Evolutionary conservation across 371 early-diverging fungal species (phyloP).

Genomic region (Rhizomucor miehei): DNA sequence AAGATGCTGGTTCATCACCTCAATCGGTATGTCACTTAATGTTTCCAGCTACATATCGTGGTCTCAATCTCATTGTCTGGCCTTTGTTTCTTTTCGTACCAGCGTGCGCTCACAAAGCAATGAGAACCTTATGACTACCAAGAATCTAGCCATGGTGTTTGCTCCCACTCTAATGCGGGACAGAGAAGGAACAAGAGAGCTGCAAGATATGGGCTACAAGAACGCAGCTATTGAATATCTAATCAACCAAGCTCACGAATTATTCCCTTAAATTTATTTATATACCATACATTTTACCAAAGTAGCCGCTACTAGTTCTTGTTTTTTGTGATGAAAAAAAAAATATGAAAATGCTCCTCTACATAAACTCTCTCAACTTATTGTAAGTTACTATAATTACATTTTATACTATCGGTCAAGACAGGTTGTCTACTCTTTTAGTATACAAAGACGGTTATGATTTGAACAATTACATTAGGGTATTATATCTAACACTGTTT

Average conservation of each 20-base stretch:
- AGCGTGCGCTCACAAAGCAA: conserved; percentile 54
- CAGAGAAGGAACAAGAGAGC: conserved; percentile 62
- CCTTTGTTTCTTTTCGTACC: conserved; percentile 2
- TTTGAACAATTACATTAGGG: no score
- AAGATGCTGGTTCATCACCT: conserved; percentile 32
- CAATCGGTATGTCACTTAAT: conserved; percentile 22
- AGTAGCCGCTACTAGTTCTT: no score
- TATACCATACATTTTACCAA: not conserved
- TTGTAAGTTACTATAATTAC: no score
- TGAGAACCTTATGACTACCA: conserved; percentile 82
- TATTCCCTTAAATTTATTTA: conserved; percentile 11
- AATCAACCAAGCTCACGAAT: conserved; percentile 33
- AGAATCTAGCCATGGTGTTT: conserved; percentile 91
- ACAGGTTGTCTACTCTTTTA: no score
- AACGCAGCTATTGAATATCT: conserved; percentile 70
- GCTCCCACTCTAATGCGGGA: conserved; percentile 86
- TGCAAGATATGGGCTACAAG: conserved; percentile 77
- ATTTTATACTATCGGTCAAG: no score
- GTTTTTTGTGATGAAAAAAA: no score
- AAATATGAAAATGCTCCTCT: no score
- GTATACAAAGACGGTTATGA: no score
- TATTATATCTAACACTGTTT: no score
- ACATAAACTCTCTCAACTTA: no score
- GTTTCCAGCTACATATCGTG: not conserved
- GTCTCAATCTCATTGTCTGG: not conserved